Base-by-base conservation (phyloP, 148 eudicot species). In the Rhododendron mucronatum region DNA sequence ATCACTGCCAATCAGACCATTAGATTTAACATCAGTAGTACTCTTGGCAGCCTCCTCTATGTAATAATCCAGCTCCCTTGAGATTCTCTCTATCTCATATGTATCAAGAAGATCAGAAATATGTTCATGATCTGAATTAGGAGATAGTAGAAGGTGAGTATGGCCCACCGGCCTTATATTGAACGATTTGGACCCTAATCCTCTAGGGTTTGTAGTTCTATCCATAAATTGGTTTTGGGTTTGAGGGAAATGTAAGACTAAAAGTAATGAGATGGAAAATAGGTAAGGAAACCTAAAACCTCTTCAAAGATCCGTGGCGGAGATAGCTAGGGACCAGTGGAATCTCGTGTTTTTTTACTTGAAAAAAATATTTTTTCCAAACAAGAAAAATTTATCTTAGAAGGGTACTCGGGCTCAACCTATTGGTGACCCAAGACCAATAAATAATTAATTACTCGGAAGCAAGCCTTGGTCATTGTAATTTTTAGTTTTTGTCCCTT, bases 41-140 rank as follows among this genome's bases (percentile, higher is more conserved):
- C 13, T 63, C 71, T 63, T 63, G 71, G 71, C 71, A 23, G 30
- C 71, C 71, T 63, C 74, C 81, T 84, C 59, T 39, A 88, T 83
- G 79, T 90, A 90, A 14, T 30, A 16, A 59, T 85, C 86, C 7
- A 90, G 85, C 3, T 90, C 86, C 85, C 16, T 88, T 2, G 93
- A 86, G 78, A 91, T 90, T 48, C 89, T 86, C 73, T 89, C 89
- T 1, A 86, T 91, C 83, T 91, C 93, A 69, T 90, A 90, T 7
- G 59, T 30, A 87, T 91, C 92, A 37, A 91, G 85, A 84, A 91
- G 92, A 41, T 45, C 28, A 75, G 93, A 90, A 39, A 18, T 87
- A 10, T 63, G 71, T 63, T 63, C 30, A 23, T 63, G 71, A 63
- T 63, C 71, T 23, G 71, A 23, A n/a, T 63, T 63, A 9, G 71